Evolutionary conservation across 805 yeast species (phyloP), one percentile per base, ranked within the genome.

Genomic region (Sugiyamaella smithiae): DNA sequence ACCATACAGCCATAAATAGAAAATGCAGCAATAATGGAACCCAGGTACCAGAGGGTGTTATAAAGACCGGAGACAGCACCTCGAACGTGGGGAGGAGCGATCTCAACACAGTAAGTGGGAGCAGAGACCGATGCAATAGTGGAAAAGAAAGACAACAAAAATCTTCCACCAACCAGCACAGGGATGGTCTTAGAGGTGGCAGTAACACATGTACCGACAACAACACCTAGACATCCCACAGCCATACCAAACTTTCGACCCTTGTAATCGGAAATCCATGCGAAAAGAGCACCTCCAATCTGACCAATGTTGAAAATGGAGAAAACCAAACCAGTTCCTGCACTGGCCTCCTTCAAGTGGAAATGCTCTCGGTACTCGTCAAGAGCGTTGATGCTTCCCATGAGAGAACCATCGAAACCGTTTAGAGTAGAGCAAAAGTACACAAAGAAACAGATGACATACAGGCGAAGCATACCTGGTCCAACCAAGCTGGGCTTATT

Each of bases 351-450:
- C 28, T 46, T 45, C 42, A 49, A 17, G 12, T 42, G 46, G 32
- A 51, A 51, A 33, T 35, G 44, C 23, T 48, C 48, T 16, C 28
- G 46, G 24, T 48, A 51, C 22, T 36, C 24, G 11, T 28, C 48
- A 43, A 48, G 35, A 9, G 48, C 54, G 29, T 51, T 51, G 28
- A 51, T 48, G n/a, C 49, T 36, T 19, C 54, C 48, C 49, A 51
- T 43, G 19, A 51, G 38, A 5, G 52, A 35, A 17, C 54, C 54
- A 29, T 51, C 54, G 25, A 41, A 51, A 2, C 54, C 54, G 7
- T 46, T 40, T 31, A 40, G n/a, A 4, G 41, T 23, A 9, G 41
- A 40, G 23, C 45, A 40, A 14, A 46, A 42, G 25, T 46, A 46
- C 4, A 46, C 45, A 16, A 46, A 16, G 9, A 36, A 17, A 31